A percentile compares a stretch with the other conserved stretches of the same genome.
These are phyloP conservation scores for Boletus insuetus DNA, from an alignment of 768 basidiomycete species.

Conservation along the genomic window DNA sequence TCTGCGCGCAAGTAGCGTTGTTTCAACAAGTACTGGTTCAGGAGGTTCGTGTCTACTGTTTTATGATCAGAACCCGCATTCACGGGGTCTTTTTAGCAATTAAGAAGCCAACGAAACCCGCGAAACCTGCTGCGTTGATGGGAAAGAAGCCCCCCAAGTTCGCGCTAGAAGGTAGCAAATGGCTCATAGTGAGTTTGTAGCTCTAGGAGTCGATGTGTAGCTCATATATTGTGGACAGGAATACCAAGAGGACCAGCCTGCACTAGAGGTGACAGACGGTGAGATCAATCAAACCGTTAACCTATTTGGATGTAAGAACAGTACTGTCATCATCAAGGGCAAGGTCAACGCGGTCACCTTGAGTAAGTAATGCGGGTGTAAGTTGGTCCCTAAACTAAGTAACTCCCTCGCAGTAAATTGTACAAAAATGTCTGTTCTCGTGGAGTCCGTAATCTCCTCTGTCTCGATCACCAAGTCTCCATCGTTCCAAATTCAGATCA, in stretches of 20 bases:
- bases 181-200: slow-evolving; percentile 69
- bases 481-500: slow-evolving; percentile 91
- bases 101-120: slow-evolving; percentile 75
- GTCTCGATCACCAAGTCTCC: slow-evolving; percentile 88
- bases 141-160: slow-evolving; percentile 93
- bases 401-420: slow-evolving; percentile 65
- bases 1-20: slow-evolving; percentile 56
- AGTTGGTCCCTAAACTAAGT: slow-evolving; percentile 1
- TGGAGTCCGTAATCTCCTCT: slow-evolving; percentile 91
- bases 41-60: slow-evolving; percentile 31
- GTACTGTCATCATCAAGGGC: slow-evolving; percentile 79
- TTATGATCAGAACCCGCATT: not conserved
- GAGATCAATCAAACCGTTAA: slow-evolving; percentile 84
- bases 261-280: slow-evolving; percentile 69
- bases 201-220: not conserved
- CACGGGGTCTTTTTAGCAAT: slow-evolving; percentile 23
- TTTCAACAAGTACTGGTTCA: slow-evolving; percentile 40
- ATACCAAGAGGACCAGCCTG: slow-evolving; percentile 80
- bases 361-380: slow-evolving; percentile 41
- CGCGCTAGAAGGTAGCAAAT: slow-evolving; percentile 88
- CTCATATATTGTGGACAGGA: slow-evolving; percentile 52
- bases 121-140: slow-evolving; percentile 78
- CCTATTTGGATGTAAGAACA: slow-evolving; percentile 87
- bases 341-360: slow-evolving; percentile 94
- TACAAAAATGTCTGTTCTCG: slow-evolving; percentile 79